Evolutionary conservation across 108 stramenopile genomes (phyloP).

Genomic region (Nitzschia inconspicua): DNA sequence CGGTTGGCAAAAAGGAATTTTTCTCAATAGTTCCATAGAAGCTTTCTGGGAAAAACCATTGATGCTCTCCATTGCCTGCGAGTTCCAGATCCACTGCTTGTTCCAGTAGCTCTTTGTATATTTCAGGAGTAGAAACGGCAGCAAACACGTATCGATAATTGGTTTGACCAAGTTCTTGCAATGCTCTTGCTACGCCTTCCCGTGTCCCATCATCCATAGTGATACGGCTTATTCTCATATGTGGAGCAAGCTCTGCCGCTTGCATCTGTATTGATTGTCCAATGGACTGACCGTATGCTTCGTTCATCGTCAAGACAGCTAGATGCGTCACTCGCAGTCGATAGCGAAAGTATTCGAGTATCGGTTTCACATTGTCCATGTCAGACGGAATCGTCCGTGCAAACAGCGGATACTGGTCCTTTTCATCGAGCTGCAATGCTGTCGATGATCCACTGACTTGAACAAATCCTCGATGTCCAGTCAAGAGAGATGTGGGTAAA

Average conservation of each 20-base stretch:
- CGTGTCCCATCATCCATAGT: slow-evolving; percentile 4
- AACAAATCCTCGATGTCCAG: slow-evolving; percentile 45
- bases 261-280: slow-evolving; percentile 31
- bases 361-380: slow-evolving; percentile 26
- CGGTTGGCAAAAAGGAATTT: slow-evolving; percentile 16
- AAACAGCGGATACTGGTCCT: slow-evolving; percentile 35
- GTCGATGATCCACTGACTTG: slow-evolving; percentile 42
- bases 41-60: slow-evolving; percentile 46
- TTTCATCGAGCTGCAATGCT: slow-evolving; percentile 35
- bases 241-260: slow-evolving; percentile 22
- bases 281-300: slow-evolving; percentile 50
- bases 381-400: slow-evolving; percentile 44
- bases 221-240: slow-evolving; percentile 21
- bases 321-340: slow-evolving; percentile 21
- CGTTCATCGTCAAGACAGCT: slow-evolving; percentile 42
- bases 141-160: slow-evolving; percentile 12
- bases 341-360: slow-evolving; percentile 19
- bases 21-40: slow-evolving; percentile 7
- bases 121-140: not conserved
- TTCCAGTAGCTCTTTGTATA: slow-evolving; percentile 15
- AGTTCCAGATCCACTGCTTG: slow-evolving; percentile 19
- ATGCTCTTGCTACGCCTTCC: not conserved
- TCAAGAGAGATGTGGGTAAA: slow-evolving; percentile 42
- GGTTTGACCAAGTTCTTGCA: not conserved
- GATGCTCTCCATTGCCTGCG: slow-evolving; percentile 14